These are phyloP conservation scores for Carex arenaria DNA, from an alignment of 202 grass and related monocot genomes.

Conservation along the genomic window DNA sequence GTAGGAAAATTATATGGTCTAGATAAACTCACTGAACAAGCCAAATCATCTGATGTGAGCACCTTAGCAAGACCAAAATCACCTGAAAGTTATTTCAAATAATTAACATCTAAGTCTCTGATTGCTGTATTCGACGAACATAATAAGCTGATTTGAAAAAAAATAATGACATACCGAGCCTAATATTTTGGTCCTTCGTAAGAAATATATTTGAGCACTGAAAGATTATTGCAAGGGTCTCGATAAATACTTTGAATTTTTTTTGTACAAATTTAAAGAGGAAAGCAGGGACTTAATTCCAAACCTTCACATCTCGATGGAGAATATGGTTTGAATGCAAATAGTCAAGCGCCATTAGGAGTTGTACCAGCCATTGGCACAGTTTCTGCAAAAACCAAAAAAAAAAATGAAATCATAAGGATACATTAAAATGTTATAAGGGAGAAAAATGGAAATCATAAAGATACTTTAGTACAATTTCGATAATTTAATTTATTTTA, in stretches of 20 bases:
- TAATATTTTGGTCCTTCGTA: slow-evolving; percentile 74
- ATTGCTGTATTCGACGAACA: slow-evolving; percentile 11
- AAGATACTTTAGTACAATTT: background rate
- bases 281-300: background rate
- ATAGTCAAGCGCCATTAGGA: slow-evolving; percentile 89
- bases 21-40: slow-evolving; percentile 69
- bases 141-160: background rate
- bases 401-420: background rate
- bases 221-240: slow-evolving; percentile 19
- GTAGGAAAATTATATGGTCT: background rate
- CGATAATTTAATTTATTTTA: background rate
- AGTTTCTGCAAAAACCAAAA: slow-evolving; percentile 55
- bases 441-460: background rate
- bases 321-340: slow-evolving; percentile 85
- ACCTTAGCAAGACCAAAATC: slow-evolving; percentile 98
- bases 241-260: slow-evolving; percentile 18
- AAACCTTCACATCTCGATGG: slow-evolving; percentile 93
- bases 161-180: slow-evolving; percentile 59
- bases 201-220: slow-evolving; percentile 99
- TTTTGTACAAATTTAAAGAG: background rate
- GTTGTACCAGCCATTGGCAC: slow-evolving; percentile 81
- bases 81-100: slow-evolving; percentile 46
- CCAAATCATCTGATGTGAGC: slow-evolving; percentile 76
- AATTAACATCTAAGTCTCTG: slow-evolving; percentile 1
- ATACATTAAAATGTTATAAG: background rate